A percentile compares a stretch with the other conserved stretches of the same genome.
Evolutionary conservation across 2,329 filamentous ascomycete species (phyloP).

Genomic region (Coniochaeta hoffmannii): DNA sequence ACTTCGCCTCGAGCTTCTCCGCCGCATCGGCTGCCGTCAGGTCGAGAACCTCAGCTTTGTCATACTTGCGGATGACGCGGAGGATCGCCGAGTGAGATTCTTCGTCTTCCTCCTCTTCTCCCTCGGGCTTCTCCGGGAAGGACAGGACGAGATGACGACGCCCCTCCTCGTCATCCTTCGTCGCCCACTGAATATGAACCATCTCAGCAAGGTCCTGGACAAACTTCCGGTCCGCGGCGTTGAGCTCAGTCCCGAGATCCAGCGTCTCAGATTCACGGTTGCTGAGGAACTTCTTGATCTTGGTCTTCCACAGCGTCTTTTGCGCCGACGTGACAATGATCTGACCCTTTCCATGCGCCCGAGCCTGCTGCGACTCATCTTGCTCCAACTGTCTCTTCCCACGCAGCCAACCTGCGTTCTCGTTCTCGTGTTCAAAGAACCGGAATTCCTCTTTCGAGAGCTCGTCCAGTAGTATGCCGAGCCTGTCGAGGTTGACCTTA

Average conservation of each 20-base stretch:
- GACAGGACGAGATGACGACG: constrained; percentile 43
- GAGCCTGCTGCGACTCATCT: constrained; percentile 51
- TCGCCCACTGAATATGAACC: constrained; percentile 50
- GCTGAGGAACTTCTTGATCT: constrained; percentile 75
- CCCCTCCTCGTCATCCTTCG: constrained; percentile 48
- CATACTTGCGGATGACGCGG: constrained; percentile 82
- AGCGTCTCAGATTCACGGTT: constrained; percentile 58
- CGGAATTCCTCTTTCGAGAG: constrained; percentile 81
- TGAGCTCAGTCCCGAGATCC: constrained; percentile 65
- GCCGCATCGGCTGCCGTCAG: constrained; percentile 72
- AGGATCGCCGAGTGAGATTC: constrained; percentile 77
- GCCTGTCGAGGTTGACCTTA: constrained; percentile 76
- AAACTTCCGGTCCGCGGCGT: constrained; percentile 86
- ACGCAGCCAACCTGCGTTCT: constrained; percentile 86
- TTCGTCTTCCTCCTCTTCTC: constrained; percentile 70
- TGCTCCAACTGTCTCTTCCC: constrained; percentile 73
- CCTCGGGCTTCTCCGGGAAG: constrained; percentile 44
- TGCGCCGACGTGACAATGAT: constrained; percentile 72
- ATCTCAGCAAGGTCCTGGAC: constrained; percentile 74
- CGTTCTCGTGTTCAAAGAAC: constrained; percentile 87
- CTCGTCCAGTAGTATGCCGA: constrained; percentile 72
- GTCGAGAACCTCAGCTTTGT: constrained; percentile 81
- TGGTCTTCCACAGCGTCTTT: constrained; percentile 70
- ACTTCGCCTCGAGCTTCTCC: constrained; percentile 71
- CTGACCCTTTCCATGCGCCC: constrained; percentile 50